Base-by-base conservation (phyloP, 2,329 filamentous ascomycete genomes). In the Arthrocladium fulminans region DNA sequence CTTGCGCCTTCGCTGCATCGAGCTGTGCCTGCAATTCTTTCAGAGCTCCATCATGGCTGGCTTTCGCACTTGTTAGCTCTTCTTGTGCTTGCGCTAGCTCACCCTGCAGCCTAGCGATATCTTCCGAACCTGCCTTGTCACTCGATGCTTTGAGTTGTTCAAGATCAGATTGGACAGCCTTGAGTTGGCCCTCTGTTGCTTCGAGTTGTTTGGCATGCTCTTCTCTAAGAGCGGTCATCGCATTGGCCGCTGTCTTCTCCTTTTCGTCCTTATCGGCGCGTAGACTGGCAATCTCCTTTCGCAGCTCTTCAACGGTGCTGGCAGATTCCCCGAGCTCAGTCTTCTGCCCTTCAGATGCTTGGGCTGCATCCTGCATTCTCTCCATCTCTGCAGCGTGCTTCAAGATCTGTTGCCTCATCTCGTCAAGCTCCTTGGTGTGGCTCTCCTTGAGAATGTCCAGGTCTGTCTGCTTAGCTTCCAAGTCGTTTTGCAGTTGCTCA, bases 141-240 rank as follows among this genome's bases (percentile, higher is more conserved):
- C 24, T 20, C 7, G 37, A 20, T 25, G 19, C 25, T 32, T 32
- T 48, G 2, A 39, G 12, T 29, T 32, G 23, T 29, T 48, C 24
- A 10, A 41, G 19, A 3, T 42, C 37, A 8, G 23, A 5, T 19
- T 41, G 35, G 8, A 42, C 37, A 8, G 17, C 13, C 3, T 24
- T 3, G 8, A 48, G 8, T 22, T 48, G 23, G n/a, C 25, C 49
- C 39, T 53, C 47, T 6, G 46, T 48, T 13, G 37, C 50, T 23
- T 54, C 48, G 10, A 57, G 35, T 32, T 54, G 46, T 44, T 51
- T 51, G 2, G 37, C 25, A 19, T 48, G 38, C 4, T 39, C 45
- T 32, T 52, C 49, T 53, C 62, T 63, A 41, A 53, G 34, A 2
- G 46, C 30, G 3, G 35, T 22, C 19, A 45, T 19, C 9, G 29